Conservation (phyloP, 805 yeast genomes). For the Saturnispora saitoi region DNA sequence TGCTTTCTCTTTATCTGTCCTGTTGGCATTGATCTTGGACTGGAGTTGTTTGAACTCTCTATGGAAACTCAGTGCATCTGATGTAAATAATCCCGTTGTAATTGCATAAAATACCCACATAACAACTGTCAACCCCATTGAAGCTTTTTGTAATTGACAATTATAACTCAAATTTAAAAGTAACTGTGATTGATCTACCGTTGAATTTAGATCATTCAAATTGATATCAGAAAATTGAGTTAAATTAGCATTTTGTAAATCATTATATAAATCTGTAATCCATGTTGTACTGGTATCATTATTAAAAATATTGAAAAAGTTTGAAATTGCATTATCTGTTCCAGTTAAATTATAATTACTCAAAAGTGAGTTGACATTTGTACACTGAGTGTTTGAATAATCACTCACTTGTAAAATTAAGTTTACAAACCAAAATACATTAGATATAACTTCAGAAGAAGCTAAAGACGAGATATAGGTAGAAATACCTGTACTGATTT, state of each 20-base stretch:
- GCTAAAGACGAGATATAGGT: slow-evolving; percentile 33
- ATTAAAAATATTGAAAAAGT: slow-evolving; percentile 17
- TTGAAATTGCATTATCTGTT: slow-evolving; percentile 9
- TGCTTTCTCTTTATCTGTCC: no score
- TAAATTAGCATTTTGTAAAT: not conserved
- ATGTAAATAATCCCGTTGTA: slow-evolving; percentile 13
- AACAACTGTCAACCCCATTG: slow-evolving; percentile 15
- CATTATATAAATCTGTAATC: slow-evolving; percentile 3
- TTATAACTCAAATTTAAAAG: slow-evolving; percentile 13
- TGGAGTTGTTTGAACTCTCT: no score
- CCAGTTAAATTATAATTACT: slow-evolving; percentile 22
- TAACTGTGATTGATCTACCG: slow-evolving; percentile 13
- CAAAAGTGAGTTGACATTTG: slow-evolving; percentile 18
- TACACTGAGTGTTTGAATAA: slow-evolving; percentile 23
- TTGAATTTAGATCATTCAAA: slow-evolving; percentile 12
- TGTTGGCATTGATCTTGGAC: no score
- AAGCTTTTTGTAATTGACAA: slow-evolving; percentile 20
- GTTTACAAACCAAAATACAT: slow-evolving; percentile 21
- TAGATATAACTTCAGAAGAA: slow-evolving; percentile 22
- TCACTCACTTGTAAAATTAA: slow-evolving; percentile 20
- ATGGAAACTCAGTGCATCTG: not conserved
- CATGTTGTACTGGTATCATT: slow-evolving; percentile 8
- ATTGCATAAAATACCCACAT: slow-evolving; percentile 12
- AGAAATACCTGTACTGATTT: slow-evolving; percentile 24
- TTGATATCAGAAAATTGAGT: slow-evolving; percentile 2